Percentiles rank a stretch among this genome's conserved stretches.
Evolutionary conservation across 2,329 filamentous ascomycete genomes (phyloP).

Genomic region (Diaporthe vaccinii): DNA sequence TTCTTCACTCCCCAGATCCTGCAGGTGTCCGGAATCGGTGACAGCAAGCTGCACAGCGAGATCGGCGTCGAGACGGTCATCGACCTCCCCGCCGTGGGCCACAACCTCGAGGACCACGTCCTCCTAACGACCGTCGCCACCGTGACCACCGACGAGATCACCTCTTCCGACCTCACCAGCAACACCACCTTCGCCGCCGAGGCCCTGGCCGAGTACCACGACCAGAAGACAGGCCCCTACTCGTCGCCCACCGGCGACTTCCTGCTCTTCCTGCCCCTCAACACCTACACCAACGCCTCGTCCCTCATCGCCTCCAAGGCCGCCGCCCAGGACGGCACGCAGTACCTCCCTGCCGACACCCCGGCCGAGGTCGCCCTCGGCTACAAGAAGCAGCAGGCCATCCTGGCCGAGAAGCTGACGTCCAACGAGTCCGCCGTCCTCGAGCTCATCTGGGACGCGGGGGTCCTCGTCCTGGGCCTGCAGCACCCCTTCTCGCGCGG

Average conservation of each 20-base stretch:
- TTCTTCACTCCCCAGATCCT: conserved; percentile 59
- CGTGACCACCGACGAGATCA: conserved; percentile 38
- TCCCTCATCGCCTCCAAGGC: conserved; percentile 36
- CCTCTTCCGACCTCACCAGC: conserved; percentile 41
- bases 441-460: conserved; percentile 41
- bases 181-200: conserved; percentile 47
- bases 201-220: conserved; percentile 44
- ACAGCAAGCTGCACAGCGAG: conserved; percentile 49
- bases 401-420: conserved; percentile 43
- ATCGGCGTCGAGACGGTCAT: conserved; percentile 64
- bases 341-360: conserved; percentile 41
- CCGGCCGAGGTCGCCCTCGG: conserved; percentile 45
- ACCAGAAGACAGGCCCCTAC: conserved; percentile 48
- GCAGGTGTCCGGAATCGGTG: conserved; percentile 58
- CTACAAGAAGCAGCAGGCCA: conserved; percentile 47
- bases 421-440: conserved; percentile 46
- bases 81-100: conserved; percentile 73
- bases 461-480: conserved; percentile 42
- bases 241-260: conserved; percentile 48
- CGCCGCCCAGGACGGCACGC: conserved; percentile 45
- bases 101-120: conserved; percentile 56
- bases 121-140: conserved; percentile 33
- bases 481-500: conserved; percentile 64
- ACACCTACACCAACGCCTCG: conserved; percentile 24
- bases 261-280: conserved; percentile 38